A percentile compares a stretch with the other conserved stretches of the same genome.
These are phyloP conservation scores for Neoboletus brunneissimus DNA, from an alignment of 768 basidiomycete species.

Conservation along the genomic window DNA sequence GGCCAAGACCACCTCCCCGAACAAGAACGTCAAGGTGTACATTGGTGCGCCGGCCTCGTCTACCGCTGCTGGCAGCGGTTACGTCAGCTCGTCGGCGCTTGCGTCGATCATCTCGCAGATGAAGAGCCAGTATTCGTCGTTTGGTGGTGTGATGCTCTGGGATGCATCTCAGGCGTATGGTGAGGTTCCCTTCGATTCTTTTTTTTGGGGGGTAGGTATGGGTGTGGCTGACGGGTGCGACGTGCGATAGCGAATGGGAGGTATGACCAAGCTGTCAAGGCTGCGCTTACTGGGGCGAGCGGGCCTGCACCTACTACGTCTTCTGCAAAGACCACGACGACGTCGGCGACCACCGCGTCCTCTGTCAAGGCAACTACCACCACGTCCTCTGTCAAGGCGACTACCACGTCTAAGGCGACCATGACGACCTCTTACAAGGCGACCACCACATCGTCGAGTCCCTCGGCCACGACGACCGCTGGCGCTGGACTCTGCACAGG, in stretches of 20 bases:
- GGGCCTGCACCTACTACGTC: neutral
- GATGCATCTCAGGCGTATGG: conserved; percentile 47
- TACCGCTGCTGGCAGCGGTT: conserved; percentile 41
- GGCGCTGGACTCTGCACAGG: conserved; percentile 38
- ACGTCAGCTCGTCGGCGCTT: conserved; percentile 35
- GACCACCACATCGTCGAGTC: conserved; percentile 5
- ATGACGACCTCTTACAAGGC: neutral
- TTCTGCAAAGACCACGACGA: no score
- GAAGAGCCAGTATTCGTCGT: conserved; percentile 39
- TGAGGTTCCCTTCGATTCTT: conserved; percentile 8
- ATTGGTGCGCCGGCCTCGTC: conserved; percentile 46
- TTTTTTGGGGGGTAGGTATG: neutral
- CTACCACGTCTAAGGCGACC: conserved; percentile 3
- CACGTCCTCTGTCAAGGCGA: neutral
- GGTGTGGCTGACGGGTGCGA: neutral
- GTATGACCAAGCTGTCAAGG: conserved; percentile 43
- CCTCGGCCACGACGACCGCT: conserved; percentile 7
- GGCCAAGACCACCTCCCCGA: conserved; percentile 42
- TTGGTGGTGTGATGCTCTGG: conserved; percentile 45
- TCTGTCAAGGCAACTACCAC: neutral
- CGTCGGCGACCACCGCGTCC: neutral
- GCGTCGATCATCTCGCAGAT: conserved; percentile 33
- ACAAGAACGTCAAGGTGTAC: conserved; percentile 46
- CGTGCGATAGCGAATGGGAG: conserved; percentile 38
- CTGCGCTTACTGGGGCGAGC: conserved; percentile 30